Conservation (phyloP, 768 basidiomycete genomes). For the Russula vinacea region DNA sequence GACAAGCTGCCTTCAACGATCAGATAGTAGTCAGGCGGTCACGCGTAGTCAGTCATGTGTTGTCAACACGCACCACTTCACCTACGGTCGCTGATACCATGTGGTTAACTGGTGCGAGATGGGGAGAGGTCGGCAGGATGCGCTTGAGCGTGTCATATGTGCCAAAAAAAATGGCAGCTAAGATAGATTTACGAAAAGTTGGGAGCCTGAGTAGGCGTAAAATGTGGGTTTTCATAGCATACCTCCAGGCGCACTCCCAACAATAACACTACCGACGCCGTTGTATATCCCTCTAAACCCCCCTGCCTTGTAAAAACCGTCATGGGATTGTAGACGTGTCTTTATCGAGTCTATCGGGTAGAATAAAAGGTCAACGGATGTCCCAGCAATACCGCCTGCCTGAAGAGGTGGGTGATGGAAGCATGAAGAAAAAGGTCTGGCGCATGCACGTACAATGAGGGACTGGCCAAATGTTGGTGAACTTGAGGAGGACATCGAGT, state of each 20-base stretch:
- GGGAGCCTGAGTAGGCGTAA: neutral
- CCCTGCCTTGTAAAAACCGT: slow-evolving; percentile 82
- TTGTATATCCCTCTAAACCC: slow-evolving; percentile 91
- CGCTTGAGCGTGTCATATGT: slow-evolving; percentile 89
- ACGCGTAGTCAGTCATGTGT: neutral
- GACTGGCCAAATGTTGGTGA: slow-evolving; percentile 37
- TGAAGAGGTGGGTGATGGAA: slow-evolving; percentile 33
- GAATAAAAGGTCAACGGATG: slow-evolving; percentile 91
- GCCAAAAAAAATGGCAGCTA: slow-evolving; percentile 94
- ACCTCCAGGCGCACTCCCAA: slow-evolving; percentile 97
- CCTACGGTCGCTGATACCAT: slow-evolving; percentile 51
- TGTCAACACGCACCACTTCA: slow-evolving; percentile 47
- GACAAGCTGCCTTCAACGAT: slow-evolving; percentile 67
- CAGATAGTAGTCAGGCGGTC: slow-evolving; percentile 12
- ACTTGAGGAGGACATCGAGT: slow-evolving; percentile 19
- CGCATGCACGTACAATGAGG: slow-evolving; percentile 33
- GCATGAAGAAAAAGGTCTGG: neutral
- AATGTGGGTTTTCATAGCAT: slow-evolving; percentile 26
- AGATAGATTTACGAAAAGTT: neutral
- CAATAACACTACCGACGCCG: slow-evolving; percentile 89
- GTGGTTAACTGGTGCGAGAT: slow-evolving; percentile 64
- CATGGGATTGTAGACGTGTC: slow-evolving; percentile 85
- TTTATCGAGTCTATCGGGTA: slow-evolving; percentile 97
- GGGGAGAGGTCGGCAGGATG: slow-evolving; percentile 55
- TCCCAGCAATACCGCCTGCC: slow-evolving; percentile 90